phyloP scores from a whole-genome alignment of 2,329 filamentous ascomycete genomes.

The Exophiala alcalophila region DNA sequence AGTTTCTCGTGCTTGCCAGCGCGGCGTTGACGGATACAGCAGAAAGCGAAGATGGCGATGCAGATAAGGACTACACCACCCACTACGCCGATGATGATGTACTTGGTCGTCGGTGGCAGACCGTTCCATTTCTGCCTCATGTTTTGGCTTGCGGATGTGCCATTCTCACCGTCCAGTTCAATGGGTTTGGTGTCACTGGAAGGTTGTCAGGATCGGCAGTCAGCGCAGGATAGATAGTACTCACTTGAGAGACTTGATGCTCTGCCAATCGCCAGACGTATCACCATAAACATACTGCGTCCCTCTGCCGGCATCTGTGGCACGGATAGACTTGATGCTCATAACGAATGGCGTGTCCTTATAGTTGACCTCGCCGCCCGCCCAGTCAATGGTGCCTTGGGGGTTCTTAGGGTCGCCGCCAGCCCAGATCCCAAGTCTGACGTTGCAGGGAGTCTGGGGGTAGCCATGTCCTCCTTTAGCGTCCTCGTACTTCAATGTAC shows the following conservation, averaged over 20 bases:
- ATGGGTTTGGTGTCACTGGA: constrained; percentile 24
- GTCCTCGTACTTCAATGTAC: constrained; percentile 67
- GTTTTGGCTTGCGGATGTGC: constrained; percentile 22
- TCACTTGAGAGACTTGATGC: constrained; percentile 49
- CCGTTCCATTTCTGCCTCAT: constrained; percentile 41
- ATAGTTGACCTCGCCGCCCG: constrained; percentile 82
- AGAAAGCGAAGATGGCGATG: constrained; percentile 42
- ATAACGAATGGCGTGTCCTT: constrained; percentile 79
- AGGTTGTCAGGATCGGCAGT: background rate
- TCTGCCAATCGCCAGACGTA: constrained; percentile 39
- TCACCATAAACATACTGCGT: constrained; percentile 42
- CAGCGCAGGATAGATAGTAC: constrained; percentile 16
- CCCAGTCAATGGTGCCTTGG: constrained; percentile 84
- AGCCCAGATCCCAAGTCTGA: constrained; percentile 90
- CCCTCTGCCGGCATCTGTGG: constrained; percentile 50
- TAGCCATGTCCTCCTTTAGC: constrained; percentile 70
- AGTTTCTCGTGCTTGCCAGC: constrained; percentile 50
- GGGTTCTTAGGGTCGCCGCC: constrained; percentile 80
- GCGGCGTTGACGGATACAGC: constrained; percentile 51
- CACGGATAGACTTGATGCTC: constrained; percentile 70
- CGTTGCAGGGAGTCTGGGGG: constrained; percentile 91
- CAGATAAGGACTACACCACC: constrained; percentile 36
- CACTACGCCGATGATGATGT: constrained; percentile 44
- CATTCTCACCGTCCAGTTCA: constrained; percentile 31
- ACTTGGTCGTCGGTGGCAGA: constrained; percentile 48